Evolutionary conservation across 1,139 yeast genomes (phyloP).

Genomic region (Kurtzmaniella quercitrusa): DNA sequence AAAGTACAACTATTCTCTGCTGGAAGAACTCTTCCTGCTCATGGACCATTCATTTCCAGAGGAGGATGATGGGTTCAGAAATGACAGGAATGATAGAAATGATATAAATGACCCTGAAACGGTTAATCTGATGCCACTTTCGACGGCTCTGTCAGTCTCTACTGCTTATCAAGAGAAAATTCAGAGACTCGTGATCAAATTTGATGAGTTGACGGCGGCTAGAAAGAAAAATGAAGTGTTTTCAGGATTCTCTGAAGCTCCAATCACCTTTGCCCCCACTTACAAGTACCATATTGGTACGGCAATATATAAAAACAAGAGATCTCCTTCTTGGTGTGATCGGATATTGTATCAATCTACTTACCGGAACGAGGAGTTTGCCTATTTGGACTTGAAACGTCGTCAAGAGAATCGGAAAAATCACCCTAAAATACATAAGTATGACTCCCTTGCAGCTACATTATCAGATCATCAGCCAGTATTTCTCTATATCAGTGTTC

Average conservation of each 20-base stretch:
- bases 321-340: conserved; percentile 90
- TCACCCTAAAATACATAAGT: conserved; percentile 28
- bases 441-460: conserved; percentile 34
- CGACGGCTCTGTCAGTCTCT: background rate
- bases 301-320: conserved; percentile 48
- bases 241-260: conserved; percentile 61
- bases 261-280: conserved; percentile 65
- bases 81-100: too few relatives aligned
- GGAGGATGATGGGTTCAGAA: too few relatives aligned
- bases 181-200: conserved; percentile 22
- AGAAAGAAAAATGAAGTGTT: conserved; percentile 44
- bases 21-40: conserved; percentile 17
- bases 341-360: conserved; percentile 58
- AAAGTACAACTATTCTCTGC: conserved; percentile 9
- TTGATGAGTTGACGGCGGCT: conserved; percentile 60
- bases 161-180: conserved; percentile 9
- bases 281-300: conserved; percentile 60
- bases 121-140: too few relatives aligned
- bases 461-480: conserved; percentile 45
- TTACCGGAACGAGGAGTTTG: conserved; percentile 20
- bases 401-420: conserved; percentile 1
- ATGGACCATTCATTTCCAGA: conserved; percentile 20
- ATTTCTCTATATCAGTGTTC: conserved; percentile 41
- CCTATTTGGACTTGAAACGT: conserved; percentile 4
- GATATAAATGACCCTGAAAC: background rate